A percentile compares a stretch with the other conserved stretches of the same genome.
Evolutionary conservation across 192 early-diverging fungal genomes (phyloP).

Genomic region (Allomyces macrogynus): DNA sequence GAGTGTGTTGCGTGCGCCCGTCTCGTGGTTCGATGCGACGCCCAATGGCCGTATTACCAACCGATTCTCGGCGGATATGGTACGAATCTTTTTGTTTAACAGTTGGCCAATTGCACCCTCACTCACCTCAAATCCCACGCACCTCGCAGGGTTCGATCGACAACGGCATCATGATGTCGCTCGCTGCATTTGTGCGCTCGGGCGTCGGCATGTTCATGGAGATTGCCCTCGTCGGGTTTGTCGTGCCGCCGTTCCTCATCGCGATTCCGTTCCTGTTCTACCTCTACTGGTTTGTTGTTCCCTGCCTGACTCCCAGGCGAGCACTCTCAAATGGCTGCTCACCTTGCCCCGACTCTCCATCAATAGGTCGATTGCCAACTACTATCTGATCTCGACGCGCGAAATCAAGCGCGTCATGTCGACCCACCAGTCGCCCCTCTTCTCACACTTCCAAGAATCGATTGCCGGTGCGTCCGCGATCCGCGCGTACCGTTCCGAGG

Average conservation of each 20-base stretch:
- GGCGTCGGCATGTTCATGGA: conserved; percentile 30
- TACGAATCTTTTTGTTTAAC: background rate
- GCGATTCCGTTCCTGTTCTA: conserved; percentile 31
- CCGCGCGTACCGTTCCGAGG: conserved; percentile 58
- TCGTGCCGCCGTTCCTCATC: conserved; percentile 54
- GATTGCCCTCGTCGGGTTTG: conserved; percentile 34
- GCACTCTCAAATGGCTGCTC: no score
- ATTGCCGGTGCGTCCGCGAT: conserved; percentile 57
- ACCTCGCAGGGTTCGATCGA: conserved; percentile 59
- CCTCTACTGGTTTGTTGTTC: conserved; percentile 20
- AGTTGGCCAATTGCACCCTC: conserved; percentile 14
- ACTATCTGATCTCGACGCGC: conserved; percentile 58
- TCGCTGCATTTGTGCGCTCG: conserved; percentile 26
- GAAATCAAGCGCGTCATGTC: conserved; percentile 81
- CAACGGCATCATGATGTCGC: conserved; percentile 25
- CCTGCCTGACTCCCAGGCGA: no score
- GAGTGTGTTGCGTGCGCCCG: conserved; percentile 39
- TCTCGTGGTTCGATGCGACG: conserved; percentile 80
- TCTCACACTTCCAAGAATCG: conserved; percentile 66
- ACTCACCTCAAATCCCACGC: conserved; percentile 67
- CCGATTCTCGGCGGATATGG: conserved; percentile 3
- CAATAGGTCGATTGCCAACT: conserved; percentile 25
- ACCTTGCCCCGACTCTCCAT: no score
- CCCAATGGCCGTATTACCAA: conserved; percentile 61
- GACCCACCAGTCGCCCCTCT: conserved; percentile 48